These are phyloP conservation scores for Hypoxylon sp. DNA, from an alignment of 2,329 filamentous ascomycete species.

Conservation along the genomic window DNA sequence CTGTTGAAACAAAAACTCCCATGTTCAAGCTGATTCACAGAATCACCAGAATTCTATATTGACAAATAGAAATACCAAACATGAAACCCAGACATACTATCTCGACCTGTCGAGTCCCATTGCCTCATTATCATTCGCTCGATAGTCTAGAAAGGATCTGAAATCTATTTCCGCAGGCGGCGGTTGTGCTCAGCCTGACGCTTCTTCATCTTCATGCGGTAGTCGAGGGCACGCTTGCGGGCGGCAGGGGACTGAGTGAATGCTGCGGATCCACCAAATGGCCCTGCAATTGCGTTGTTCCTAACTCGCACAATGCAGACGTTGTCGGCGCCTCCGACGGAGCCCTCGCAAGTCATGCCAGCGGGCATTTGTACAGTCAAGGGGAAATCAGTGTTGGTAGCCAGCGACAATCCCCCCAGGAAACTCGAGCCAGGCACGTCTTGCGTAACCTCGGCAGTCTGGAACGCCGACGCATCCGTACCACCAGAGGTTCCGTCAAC, in stretches of 20 bases:
- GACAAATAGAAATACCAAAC: slow-evolving; percentile 5
- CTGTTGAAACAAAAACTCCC: background rate
- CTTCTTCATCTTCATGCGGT: slow-evolving; percentile 60
- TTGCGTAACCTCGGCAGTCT: slow-evolving; percentile 70
- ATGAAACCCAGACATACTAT: slow-evolving; percentile 9
- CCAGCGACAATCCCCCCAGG: slow-evolving; percentile 71
- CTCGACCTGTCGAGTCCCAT: slow-evolving; percentile 20
- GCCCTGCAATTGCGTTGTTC: slow-evolving; percentile 73
- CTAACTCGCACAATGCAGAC: slow-evolving; percentile 77
- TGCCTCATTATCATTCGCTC: slow-evolving; percentile 4
- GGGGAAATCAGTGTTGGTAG: slow-evolving; percentile 75
- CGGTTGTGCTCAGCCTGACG: slow-evolving; percentile 49
- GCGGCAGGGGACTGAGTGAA: slow-evolving; percentile 73
- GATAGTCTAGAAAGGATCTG: background rate
- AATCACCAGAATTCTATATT: slow-evolving; percentile 32
- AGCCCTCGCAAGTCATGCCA: slow-evolving; percentile 76
- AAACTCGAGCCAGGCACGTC: slow-evolving; percentile 73
- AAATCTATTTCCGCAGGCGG: slow-evolving; percentile 34
- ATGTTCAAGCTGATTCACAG: background rate
- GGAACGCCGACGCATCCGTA: slow-evolving; percentile 72
- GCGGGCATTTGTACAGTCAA: slow-evolving; percentile 75
- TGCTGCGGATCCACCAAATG: slow-evolving; percentile 76
- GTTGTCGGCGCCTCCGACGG: slow-evolving; percentile 70
- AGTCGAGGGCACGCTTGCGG: slow-evolving; percentile 74
- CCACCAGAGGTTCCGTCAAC: slow-evolving; percentile 76